phyloP scores from a whole-genome alignment of 73 alveolate species.

The Stentor coeruleus region DNA sequence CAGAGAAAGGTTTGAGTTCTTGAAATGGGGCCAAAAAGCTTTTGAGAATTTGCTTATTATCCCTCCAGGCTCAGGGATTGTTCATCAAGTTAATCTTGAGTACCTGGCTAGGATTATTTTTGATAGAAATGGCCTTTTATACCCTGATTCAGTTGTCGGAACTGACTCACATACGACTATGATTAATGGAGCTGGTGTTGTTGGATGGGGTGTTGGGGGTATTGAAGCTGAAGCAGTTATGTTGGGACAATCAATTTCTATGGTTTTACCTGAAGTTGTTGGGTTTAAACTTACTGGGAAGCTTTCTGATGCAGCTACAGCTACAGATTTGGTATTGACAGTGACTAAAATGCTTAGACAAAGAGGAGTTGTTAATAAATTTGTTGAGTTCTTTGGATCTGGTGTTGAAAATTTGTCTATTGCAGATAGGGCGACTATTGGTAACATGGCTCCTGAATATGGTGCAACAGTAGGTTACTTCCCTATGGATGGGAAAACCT shows the following conservation, averaged over 20 bases:
- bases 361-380: conserved; percentile 92
- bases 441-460: conserved; percentile 91
- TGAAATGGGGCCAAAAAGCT: conserved; percentile 89
- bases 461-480: conserved; percentile 94
- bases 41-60: conserved; percentile 75
- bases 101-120: conserved; percentile 83
- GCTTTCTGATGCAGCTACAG: conserved; percentile 69
- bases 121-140: conserved; percentile 42
- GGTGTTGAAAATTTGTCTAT: conserved; percentile 66
- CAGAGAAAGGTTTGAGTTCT: conserved; percentile 81
- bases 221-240: conserved; percentile 91
- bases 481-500: conserved; percentile 82
- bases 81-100: too few relatives aligned
- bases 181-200: conserved; percentile 89
- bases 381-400: conserved; percentile 89
- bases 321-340: conserved; percentile 84
- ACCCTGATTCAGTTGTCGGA: conserved; percentile 88
- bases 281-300: conserved; percentile 87
- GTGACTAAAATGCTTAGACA: conserved; percentile 72
- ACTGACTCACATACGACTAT: conserved; percentile 90
- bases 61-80: conserved; percentile 89
- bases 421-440: conserved; percentile 86
- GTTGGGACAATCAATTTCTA: conserved; percentile 80
- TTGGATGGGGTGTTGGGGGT: conserved; percentile 95
- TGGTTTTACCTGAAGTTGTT: conserved; percentile 87